Evolutionary conservation across 495 filamentous ascomycete species (phyloP).

Genomic region (Talaromyces trachyspermus): DNA sequence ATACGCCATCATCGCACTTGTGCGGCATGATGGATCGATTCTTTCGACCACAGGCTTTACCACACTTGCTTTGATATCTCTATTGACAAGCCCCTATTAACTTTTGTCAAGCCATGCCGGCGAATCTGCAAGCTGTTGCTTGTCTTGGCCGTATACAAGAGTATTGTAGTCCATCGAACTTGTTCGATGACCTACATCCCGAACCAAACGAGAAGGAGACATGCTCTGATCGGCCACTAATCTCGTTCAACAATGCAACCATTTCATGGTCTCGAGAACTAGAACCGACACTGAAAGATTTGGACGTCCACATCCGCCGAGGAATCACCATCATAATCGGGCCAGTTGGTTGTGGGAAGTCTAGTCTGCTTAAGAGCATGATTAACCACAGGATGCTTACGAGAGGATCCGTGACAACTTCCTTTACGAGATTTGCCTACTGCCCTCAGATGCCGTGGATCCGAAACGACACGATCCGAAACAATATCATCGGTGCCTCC

Average conservation of each 20-base stretch:
- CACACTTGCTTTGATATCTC: conserved; percentile 51
- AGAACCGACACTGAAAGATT: conserved; percentile 16
- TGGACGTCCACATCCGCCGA: conserved; percentile 23
- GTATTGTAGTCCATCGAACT: conserved; percentile 30
- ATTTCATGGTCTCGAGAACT: conserved; percentile 6
- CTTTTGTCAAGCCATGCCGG: conserved; percentile 49
- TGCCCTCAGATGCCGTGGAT: conserved; percentile 39
- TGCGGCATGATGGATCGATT: conserved; percentile 32
- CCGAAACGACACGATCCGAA: conserved; percentile 30
- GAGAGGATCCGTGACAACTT: conserved; percentile 12
- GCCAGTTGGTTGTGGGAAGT: conserved; percentile 35
- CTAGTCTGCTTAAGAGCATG: conserved; percentile 28
- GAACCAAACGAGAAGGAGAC: too few species aligned
- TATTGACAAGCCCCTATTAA: conserved; percentile 49
- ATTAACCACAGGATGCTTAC: conserved; percentile 15
- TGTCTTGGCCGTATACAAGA: conserved; percentile 53
- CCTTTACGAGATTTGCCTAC: conserved; percentile 16
- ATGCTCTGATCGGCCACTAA: conserved; percentile 17
- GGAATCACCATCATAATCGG: conserved; percentile 32
- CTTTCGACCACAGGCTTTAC: conserved; percentile 49
- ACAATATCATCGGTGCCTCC: conserved; percentile 23
- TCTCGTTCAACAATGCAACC: conserved; percentile 7
- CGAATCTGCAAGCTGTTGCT: conserved; percentile 44
- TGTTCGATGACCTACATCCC: conserved; percentile 8
- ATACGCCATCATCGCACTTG: conserved; percentile 41